Base-by-base conservation (phyloP, 345 rosid species). In the Lepidium aucheri region DNA sequence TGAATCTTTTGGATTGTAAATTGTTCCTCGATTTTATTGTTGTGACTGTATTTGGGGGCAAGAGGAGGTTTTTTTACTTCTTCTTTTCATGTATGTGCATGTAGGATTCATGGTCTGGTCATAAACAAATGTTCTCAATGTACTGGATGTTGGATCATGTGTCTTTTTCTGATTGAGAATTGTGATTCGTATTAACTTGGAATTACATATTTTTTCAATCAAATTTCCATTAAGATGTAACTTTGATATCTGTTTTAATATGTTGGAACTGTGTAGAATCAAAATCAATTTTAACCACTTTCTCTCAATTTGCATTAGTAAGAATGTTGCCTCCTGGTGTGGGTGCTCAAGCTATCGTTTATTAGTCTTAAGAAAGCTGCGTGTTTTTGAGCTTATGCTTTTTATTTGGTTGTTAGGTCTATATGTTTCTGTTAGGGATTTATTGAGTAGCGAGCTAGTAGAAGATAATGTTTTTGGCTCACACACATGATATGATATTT, bases 1-100 rank as follows among this genome's bases (percentile, higher is more conserved):
- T 63, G 8, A 40, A 40, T 54, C 75, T 63, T 9, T 51, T 52
- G 46, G 50, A 38, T 53, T 10, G 26, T 53, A 17, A n/a, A 61
- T 52, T 60, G 10, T 20, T 53, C 6, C 15, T 51, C n/a, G 45
- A 34, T 53, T 15, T 6, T 53, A 51, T 1, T 66, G 0, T 15
- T 43, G 46, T 20, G 16, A 42, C 43, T 1, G 34, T 35, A 11
- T 35, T 15, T 56, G 45, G 45, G 3, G 15, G 55, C 46, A 55
- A 18, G 13, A 28, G 11, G 43, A 53, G 33, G 22, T 9, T 38
- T 1, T 36, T 30, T 10, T 49, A 4, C 8, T 4, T 10, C 20
- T 13, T 0, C 22, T 24, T 42, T 40, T 17, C 1, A 32, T 4
- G 11, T 2, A 35, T 54, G 32, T 65, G 69, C 64, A 56, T 72